Evolutionary conservation across 2,329 filamentous ascomycete species (phyloP).

Genomic region (Fusarium proliferatum): DNA sequence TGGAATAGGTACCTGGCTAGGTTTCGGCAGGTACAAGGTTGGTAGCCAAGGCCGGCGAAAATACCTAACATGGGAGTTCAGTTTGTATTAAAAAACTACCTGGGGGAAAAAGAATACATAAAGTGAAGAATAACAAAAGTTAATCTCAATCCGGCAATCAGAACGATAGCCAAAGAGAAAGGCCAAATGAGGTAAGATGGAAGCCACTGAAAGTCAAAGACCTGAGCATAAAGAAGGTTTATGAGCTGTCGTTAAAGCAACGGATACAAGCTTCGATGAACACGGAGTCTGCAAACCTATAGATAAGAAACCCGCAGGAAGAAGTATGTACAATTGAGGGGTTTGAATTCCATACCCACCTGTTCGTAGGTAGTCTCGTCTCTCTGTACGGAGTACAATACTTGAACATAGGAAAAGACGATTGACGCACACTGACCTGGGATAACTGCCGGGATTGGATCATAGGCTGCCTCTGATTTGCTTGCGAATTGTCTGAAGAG

Average conservation of each 20-base stretch:
- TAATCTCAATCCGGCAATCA: slow-evolving; percentile 7
- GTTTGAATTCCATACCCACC: not conserved
- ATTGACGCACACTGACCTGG: slow-evolving; percentile 20
- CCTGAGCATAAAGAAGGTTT: slow-evolving; percentile 7
- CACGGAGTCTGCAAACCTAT: not conserved
- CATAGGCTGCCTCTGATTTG: slow-evolving; percentile 29
- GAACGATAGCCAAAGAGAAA: not conserved
- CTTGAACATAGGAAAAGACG: slow-evolving; percentile 2
- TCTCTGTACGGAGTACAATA: not conserved
- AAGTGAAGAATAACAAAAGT: not conserved
- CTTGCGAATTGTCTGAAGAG: slow-evolving; percentile 3
- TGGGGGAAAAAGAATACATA: not conserved
- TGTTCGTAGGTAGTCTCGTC: not conserved
- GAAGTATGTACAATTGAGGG: not conserved
- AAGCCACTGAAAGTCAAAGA: slow-evolving; percentile 4
- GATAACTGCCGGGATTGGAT: slow-evolving; percentile 28
- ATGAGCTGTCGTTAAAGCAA: slow-evolving; percentile 18
- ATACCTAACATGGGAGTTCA: slow-evolving; percentile 2
- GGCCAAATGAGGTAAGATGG: not conserved
- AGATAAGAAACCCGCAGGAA: not conserved
- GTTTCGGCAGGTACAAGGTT: slow-evolving; percentile 8
- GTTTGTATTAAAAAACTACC: not conserved
- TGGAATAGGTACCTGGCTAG: not conserved
- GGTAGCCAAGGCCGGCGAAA: slow-evolving; percentile 8
- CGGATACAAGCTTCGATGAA: not conserved